A percentile compares a stretch with the other conserved stretches of the same genome.
Evolutionary conservation across 2,329 filamentous ascomycete species (phyloP).

Genomic region (Dryadomyces quercus-mongolicae): DNA sequence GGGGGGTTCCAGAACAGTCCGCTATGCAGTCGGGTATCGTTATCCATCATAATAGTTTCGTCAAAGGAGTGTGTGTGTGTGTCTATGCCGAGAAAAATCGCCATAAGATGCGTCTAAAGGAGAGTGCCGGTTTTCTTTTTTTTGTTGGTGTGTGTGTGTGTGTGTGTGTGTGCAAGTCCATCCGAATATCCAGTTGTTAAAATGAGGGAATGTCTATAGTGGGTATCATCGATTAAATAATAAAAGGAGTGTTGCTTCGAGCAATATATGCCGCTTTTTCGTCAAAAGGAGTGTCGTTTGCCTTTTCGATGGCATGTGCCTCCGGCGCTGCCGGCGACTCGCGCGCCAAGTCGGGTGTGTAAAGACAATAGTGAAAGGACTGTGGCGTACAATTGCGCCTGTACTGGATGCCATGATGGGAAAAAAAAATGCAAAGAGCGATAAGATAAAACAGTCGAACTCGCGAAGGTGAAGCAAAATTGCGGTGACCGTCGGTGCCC

Average conservation of each 20-base stretch:
- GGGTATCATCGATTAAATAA: slow-evolving; percentile 24
- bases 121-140: background rate
- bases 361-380: slow-evolving; percentile 5
- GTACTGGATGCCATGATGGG: slow-evolving; percentile 11
- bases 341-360: slow-evolving; percentile 4
- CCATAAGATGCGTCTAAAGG: slow-evolving; percentile 15
- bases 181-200: slow-evolving; percentile 2
- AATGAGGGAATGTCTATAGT: slow-evolving; percentile 32
- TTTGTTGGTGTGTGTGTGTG: background rate
- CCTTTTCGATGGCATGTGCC: slow-evolving; percentile 14
- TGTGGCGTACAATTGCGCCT: slow-evolving; percentile 10
- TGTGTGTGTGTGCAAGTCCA: slow-evolving; percentile 14
- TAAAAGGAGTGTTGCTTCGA: slow-evolving; percentile 21
- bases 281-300: slow-evolving; percentile 18
- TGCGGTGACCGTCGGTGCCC: background rate
- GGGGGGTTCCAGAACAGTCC: slow-evolving; percentile 25
- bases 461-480: background rate
- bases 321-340: slow-evolving; percentile 1
- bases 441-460: slow-evolving; percentile 3
- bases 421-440: slow-evolving; percentile 1
- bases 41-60: slow-evolving; percentile 21
- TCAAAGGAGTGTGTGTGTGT: slow-evolving; percentile 33
- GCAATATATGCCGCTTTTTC: slow-evolving; percentile 6
- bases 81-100: slow-evolving; percentile 18
- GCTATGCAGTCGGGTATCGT: slow-evolving; percentile 44